Evolutionary conservation across 768 basidiomycete genomes (phyloP).

Genomic region (Boletus vermiculosoides): DNA sequence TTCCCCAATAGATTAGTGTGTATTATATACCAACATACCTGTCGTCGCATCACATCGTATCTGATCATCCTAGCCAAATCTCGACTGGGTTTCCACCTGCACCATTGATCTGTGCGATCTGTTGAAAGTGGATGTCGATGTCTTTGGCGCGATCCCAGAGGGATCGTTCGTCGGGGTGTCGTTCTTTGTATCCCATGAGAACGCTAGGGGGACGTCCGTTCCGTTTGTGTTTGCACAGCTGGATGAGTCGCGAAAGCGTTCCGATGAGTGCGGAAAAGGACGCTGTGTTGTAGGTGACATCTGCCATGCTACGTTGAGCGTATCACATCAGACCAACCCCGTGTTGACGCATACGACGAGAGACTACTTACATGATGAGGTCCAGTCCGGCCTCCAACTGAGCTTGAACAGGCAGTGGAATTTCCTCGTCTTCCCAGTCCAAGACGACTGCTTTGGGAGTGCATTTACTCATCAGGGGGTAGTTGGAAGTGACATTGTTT

Average conservation of each 20-base stretch:
- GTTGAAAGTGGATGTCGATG: slow-evolving; percentile 54
- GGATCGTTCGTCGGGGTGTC: slow-evolving; percentile 70
- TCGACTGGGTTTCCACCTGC: slow-evolving; percentile 66
- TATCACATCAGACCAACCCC: background rate
- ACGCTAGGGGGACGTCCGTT: slow-evolving; percentile 44
- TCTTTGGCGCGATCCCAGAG: slow-evolving; percentile 64
- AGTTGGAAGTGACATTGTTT: slow-evolving; percentile 60
- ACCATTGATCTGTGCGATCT: slow-evolving; percentile 55
- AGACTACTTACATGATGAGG: slow-evolving; percentile 60
- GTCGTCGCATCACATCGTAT: background rate
- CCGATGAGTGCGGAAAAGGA: slow-evolving; percentile 75
- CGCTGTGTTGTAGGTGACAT: slow-evolving; percentile 88
- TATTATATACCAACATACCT: slow-evolving; percentile 14
- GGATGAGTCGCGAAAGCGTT: slow-evolving; percentile 58
- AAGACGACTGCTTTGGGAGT: slow-evolving; percentile 43
- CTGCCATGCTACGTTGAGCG: slow-evolving; percentile 68
- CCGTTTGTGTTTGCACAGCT: slow-evolving; percentile 9
- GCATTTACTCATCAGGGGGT: slow-evolving; percentile 31
- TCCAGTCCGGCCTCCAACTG: slow-evolving; percentile 46
- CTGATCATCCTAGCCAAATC: slow-evolving; percentile 56
- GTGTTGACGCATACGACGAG: background rate
- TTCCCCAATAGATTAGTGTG: background rate
- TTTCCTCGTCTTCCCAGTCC: slow-evolving; percentile 71
- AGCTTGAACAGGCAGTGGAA: slow-evolving; percentile 48
- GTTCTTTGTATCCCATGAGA: slow-evolving; percentile 83